These are phyloP conservation scores for Podila epigama DNA, from an alignment of 192 early-diverging fungal genomes.

Conservation along the genomic window DNA sequence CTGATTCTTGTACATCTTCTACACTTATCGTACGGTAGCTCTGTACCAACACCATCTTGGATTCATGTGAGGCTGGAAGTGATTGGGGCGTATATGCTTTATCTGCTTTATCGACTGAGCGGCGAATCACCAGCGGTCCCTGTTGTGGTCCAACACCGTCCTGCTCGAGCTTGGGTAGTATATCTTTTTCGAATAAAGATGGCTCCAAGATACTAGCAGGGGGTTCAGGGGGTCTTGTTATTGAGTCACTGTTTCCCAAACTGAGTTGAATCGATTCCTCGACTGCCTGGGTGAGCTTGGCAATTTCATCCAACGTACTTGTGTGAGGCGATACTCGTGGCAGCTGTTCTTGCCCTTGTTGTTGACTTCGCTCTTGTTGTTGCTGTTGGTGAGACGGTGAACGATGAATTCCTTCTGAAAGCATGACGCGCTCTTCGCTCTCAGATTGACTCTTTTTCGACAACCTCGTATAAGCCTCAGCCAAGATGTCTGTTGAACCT, in stretches of 20 bases:
- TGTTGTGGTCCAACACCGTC: slow-evolving; percentile 27
- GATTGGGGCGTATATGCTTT: slow-evolving; percentile 26
- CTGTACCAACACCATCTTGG: slow-evolving; percentile 17
- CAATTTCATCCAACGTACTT: background rate
- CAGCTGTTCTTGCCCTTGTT: background rate
- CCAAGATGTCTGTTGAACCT: background rate
- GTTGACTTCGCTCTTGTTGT: background rate
- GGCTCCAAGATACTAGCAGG: background rate
- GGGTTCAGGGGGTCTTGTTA: too few relatives aligned
- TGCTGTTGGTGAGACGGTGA: too few relatives aligned
- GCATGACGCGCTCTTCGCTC: too few relatives aligned
- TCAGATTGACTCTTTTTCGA: too few relatives aligned
- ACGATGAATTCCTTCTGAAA: too few relatives aligned
- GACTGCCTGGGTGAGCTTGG: background rate
- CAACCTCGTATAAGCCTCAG: too few relatives aligned
- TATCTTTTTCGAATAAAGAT: background rate
- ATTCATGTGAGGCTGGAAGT: background rate
- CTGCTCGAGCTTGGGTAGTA: background rate
- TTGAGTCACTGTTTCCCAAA: background rate
- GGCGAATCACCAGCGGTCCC: background rate
- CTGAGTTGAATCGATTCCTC: background rate
- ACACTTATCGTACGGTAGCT: slow-evolving; percentile 37
- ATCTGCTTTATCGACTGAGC: slow-evolving; percentile 12
- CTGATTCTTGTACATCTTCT: slow-evolving; percentile 44
- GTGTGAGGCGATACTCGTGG: background rate